Conservation (phyloP, 768 basidiomycete species). For the Lanmaoa rubissima region DNA sequence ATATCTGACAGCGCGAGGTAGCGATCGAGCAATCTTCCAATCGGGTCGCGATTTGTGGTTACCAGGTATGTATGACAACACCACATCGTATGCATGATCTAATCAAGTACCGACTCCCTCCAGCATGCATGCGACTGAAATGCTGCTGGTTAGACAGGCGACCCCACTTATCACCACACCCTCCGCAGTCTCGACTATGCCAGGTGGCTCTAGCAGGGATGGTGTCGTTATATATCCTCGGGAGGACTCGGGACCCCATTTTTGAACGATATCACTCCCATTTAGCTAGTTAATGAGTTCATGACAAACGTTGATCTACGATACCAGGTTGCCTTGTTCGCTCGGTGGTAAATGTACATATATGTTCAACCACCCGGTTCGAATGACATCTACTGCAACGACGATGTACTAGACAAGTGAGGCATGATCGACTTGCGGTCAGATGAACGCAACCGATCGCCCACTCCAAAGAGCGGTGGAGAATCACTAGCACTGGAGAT, state of each 20-base stretch:
- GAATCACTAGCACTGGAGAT: no score
- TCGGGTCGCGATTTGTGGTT: slow-evolving; percentile 2
- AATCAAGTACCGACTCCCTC: background rate
- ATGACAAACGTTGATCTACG: no score
- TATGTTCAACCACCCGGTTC: no score
- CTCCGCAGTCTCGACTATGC: background rate
- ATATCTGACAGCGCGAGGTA: slow-evolving; percentile 12
- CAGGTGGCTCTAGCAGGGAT: background rate
- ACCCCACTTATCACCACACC: background rate
- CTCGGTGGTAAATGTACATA: no score
- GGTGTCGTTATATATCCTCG: slow-evolving; percentile 1
- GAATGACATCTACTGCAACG: no score
- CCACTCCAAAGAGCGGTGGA: no score
- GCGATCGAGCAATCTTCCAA: slow-evolving; percentile 5
- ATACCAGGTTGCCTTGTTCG: no score
- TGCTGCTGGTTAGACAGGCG: background rate
- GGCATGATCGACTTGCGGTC: no score
- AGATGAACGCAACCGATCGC: no score
- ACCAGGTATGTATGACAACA: slow-evolving; percentile 12
- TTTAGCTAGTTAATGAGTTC: background rate
- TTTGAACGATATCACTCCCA: slow-evolving; percentile 13
- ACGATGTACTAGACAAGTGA: no score
- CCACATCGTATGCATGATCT: slow-evolving; percentile 1
- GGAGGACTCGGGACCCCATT: background rate
- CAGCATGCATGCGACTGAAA: slow-evolving; percentile 7